Percentiles rank a stretch among this genome's conserved stretches.
phyloP scores from a whole-genome alignment of 805 yeast genomes.

The Metschnikowia peoriensis region DNA sequence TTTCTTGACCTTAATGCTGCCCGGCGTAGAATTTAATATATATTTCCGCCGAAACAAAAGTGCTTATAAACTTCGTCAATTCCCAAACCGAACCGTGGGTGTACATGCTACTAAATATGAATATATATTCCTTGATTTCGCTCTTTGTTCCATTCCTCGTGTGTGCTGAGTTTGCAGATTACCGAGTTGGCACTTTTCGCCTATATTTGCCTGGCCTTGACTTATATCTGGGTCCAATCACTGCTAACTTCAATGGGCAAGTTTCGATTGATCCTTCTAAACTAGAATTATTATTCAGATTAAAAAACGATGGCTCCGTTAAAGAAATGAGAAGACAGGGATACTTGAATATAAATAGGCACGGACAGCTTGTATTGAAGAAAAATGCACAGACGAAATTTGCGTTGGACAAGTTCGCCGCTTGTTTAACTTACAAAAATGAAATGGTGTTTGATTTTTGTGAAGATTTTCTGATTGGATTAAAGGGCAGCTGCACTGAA shows the following conservation, averaged over 20 bases:
- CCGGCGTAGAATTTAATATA: too few species aligned
- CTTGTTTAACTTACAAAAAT: neutral
- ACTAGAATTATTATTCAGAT: neutral
- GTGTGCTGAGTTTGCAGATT: neutral
- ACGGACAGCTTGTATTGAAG: neutral
- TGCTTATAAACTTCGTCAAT: too few species aligned
- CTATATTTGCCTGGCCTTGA: neutral
- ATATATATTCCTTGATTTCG: neutral
- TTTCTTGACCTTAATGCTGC: too few species aligned
- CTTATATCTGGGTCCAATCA: neutral
- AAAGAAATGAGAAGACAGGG: neutral
- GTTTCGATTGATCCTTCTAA: neutral
- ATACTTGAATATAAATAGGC: neutral
- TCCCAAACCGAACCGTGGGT: too few species aligned
- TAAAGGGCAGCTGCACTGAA: neutral
- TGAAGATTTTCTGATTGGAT: neutral
- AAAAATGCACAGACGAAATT: neutral
- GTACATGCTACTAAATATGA: too few species aligned
- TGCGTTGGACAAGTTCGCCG: neutral
- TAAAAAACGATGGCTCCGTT: neutral
- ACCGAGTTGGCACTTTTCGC: neutral
- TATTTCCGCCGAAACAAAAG: too few species aligned
- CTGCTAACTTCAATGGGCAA: neutral
- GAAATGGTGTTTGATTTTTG: neutral
- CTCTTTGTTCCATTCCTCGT: neutral